These are phyloP conservation scores for Exophiala viscosa DNA, from an alignment of 2,329 filamentous ascomycete genomes.

Conservation along the genomic window DNA sequence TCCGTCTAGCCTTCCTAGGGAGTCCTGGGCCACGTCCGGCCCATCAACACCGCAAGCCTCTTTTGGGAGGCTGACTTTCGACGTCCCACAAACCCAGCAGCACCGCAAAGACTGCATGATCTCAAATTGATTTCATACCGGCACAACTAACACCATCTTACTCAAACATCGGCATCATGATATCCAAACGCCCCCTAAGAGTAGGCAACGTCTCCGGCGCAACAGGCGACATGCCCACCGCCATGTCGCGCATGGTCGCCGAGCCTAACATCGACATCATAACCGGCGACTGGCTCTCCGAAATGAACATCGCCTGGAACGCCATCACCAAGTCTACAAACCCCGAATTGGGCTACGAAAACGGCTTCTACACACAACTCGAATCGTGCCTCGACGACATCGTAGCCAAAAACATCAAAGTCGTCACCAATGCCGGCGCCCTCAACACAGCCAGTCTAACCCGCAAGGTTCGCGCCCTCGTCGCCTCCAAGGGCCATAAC, in stretches of 20 bases:
- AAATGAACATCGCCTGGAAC: slow-evolving; percentile 47
- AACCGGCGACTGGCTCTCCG: slow-evolving; percentile 52
- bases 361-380: slow-evolving; percentile 25
- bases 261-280: slow-evolving; percentile 44
- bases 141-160: not conserved
- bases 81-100: not conserved
- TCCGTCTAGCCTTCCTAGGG: too few relatives aligned
- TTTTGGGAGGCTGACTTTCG: not conserved
- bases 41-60: too few relatives aligned
- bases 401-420: slow-evolving; percentile 20
- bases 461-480: slow-evolving; percentile 6
- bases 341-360: slow-evolving; percentile 27
- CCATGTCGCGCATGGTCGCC: slow-evolving; percentile 7
- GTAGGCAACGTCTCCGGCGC: slow-evolving; percentile 13
- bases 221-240: slow-evolving; percentile 8
- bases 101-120: not conserved
- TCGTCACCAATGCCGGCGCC: slow-evolving; percentile 26
- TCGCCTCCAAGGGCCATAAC: not conserved
- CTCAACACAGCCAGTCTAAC: slow-evolving; percentile 11
- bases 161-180: not conserved
- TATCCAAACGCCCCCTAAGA: slow-evolving; percentile 25
- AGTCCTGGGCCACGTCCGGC: too few relatives aligned
- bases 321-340: slow-evolving; percentile 30
- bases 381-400: slow-evolving; percentile 6
- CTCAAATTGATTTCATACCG: not conserved